Evolutionary conservation across 148 eudicot species (phyloP).

Genomic region (Heliamphora exappendiculata): DNA sequence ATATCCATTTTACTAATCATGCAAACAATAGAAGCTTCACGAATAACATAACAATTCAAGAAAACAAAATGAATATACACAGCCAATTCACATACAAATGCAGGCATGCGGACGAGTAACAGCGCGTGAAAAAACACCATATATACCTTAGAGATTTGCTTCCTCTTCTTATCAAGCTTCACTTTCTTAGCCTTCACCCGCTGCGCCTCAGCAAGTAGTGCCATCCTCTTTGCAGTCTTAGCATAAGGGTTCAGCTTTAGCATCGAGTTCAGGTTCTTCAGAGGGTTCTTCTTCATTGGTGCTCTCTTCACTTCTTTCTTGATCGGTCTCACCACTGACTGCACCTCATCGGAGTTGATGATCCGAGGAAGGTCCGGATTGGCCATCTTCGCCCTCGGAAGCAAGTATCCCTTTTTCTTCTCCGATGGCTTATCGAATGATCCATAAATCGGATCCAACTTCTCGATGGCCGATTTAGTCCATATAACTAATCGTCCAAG

Average conservation of each 20-base stretch:
- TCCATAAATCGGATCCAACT: constrained; percentile 68
- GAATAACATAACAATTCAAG: neutral
- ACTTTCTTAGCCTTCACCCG: constrained; percentile 58
- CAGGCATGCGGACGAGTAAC: too few relatives aligned
- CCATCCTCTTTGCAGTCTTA: constrained; percentile 73
- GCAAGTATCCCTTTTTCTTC: constrained; percentile 64
- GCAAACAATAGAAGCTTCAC: too few relatives aligned
- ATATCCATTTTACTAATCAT: too few relatives aligned
- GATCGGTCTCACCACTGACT: constrained; percentile 69
- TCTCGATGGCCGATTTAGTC: constrained; percentile 83
- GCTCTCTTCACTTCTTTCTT: constrained; percentile 76
- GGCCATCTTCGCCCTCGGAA: constrained; percentile 75
- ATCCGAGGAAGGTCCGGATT: constrained; percentile 84
- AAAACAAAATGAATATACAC: too few relatives aligned
- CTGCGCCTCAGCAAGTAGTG: constrained; percentile 73
- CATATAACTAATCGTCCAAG: constrained; percentile 76
- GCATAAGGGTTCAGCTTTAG: constrained; percentile 83
- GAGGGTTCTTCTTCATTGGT: constrained; percentile 76
- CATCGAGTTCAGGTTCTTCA: constrained; percentile 74
- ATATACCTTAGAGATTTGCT: constrained; percentile 49
- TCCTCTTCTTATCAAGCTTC: constrained; percentile 74
- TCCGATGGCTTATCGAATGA: constrained; percentile 60
- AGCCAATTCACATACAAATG: neutral
- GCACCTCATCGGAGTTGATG: constrained; percentile 79
- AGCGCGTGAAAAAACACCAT: neutral